Evolutionary conservation across 805 yeast genomes (phyloP), one percentile per base, ranked within the genome.

Genomic region (Jamesozyma hellenica): DNA sequence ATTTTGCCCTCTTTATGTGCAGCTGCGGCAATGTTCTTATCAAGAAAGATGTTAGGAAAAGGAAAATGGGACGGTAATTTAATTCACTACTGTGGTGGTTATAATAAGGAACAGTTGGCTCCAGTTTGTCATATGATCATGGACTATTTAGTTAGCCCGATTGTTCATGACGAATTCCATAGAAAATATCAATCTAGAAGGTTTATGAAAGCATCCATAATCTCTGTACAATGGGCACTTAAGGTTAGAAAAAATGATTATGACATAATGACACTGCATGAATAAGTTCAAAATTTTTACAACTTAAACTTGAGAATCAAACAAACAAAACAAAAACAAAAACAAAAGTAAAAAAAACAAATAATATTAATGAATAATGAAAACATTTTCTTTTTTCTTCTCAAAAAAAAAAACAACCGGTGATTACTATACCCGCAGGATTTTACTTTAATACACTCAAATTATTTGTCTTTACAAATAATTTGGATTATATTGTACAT

Each of bases 71-170:
- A 79, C 56, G 82, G 82, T 8, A 88, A 87, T 61, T 67, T 90
- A 48, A 77, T 85, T 35, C 95, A 86, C 56, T 92, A 90, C 60
- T 79, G 92, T 17, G 96, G 96, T 27, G 96, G 94, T 10, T 84
- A 83, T 60, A 73, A 78, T 17, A 83, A 79, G 46, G 72, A 68
- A 32, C 87, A 82, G 50, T 61, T 92, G 60, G 70, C 71, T 47
- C 83, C 84, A 29, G 79, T 86, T 39, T 74, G 83, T 42, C 78
- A 76, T 46, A 70, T 81, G 67, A 74, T 90, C 46, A 71, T 84
- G 60, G 83, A 80, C 56, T 90, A 84, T 59, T 62, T 82, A 47
- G 75, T 78, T 32, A 72, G 80, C 34, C 95, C 95, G 10, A 83
- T 87, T 38, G 79, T 77, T 42, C 95, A 88, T 63, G 95, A 85